Conservation (phyloP, 1,139 yeast genomes). For the Hemisphaericaspora subhashii region DNA sequence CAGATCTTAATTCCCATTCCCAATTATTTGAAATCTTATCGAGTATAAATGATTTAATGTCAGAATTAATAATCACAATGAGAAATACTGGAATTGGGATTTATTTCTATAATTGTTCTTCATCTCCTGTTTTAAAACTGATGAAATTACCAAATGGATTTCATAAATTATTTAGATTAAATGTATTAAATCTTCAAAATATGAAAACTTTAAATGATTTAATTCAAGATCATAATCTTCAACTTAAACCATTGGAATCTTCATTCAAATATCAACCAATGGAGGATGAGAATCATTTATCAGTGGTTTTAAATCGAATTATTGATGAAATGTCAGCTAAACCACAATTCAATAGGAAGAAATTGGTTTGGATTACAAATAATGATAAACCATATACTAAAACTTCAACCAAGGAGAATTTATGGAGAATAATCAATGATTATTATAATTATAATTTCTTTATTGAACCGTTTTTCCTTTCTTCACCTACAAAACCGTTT, state of each 20-base stretch:
- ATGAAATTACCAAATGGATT: slow-evolving; percentile 21
- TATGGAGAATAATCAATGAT: slow-evolving; percentile 64
- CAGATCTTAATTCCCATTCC: slow-evolving; percentile 34
- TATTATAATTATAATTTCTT: slow-evolving; percentile 50
- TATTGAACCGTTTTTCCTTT: slow-evolving; percentile 66
- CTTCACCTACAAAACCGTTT: slow-evolving; percentile 32
- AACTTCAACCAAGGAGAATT: slow-evolving; percentile 30
- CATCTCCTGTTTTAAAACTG: slow-evolving; percentile 14
- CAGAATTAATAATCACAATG: slow-evolving; percentile 56
- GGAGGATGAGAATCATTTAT: slow-evolving; percentile 26
- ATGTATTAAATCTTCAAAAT: slow-evolving; percentile 37
- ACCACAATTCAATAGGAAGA: slow-evolving; percentile 33
- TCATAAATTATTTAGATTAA: slow-evolving; percentile 32
- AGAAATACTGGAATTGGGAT: slow-evolving; percentile 70
- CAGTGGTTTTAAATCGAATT: slow-evolving; percentile 32
- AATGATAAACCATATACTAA: slow-evolving; percentile 38
- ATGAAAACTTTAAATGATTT: slow-evolving; percentile 40
- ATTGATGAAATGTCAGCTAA: slow-evolving; percentile 35
- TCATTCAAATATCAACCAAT: slow-evolving; percentile 18
- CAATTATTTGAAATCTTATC: slow-evolving; percentile 54
- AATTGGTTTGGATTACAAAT: slow-evolving; percentile 44
- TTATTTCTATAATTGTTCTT: slow-evolving; percentile 54
- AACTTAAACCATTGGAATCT: slow-evolving; percentile 17
- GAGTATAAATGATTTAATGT: slow-evolving; percentile 55
- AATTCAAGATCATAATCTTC: slow-evolving; percentile 29